Base-by-base conservation (phyloP, 495 filamentous ascomycete genomes). In the Penicillium subrubescens region DNA sequence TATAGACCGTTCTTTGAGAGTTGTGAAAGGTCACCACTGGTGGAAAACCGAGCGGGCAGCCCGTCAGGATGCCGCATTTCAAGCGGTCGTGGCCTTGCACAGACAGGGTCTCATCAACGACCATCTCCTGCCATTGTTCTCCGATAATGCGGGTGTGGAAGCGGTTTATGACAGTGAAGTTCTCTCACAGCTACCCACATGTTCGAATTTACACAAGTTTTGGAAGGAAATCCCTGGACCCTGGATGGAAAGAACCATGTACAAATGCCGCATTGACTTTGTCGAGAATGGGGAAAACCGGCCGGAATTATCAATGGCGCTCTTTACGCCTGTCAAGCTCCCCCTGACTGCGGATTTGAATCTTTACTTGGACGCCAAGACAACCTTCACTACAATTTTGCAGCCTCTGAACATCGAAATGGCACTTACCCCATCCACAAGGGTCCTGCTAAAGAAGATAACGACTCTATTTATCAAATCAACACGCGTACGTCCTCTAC, bases 31-130 rank as follows among this genome's bases (percentile, higher is more conserved):
- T 61, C 66, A 65, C 5, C 67, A 67, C 21, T 21, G 63, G 12
- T 94, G 91, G 90, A 69, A 61, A 17, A 87, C 87, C 3, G 90
- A 95, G 73, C 85, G 81, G 53, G 84, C 79, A 57, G 92, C 92
- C 8, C 86, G 81, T 68, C 88, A 86, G 65, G 92, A 95, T 74
- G 92, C 90, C 17, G 89, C 91, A 1, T 93, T 93, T 61, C 82
- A 92, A 72, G 91, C 92, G 29, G 93, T 91, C 67, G 65, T 79
- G 19, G 83, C 77, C 4, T 80, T 96, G 5, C 86, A 92, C 68
- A 61, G 82, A 35, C 88, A 83, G 34, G 85, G 86, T 11, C 78
- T 93, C 29, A 75, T 96, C 31, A 90, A 92, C 61, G 82, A 93
- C 41, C 83, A 93, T 66, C 76, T 95, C 5, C 77, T 94, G 63